Evolutionary conservation across 306 rosid species (phyloP), one percentile per base, ranked within the genome.

Genomic region (Alnus rubra): DNA sequence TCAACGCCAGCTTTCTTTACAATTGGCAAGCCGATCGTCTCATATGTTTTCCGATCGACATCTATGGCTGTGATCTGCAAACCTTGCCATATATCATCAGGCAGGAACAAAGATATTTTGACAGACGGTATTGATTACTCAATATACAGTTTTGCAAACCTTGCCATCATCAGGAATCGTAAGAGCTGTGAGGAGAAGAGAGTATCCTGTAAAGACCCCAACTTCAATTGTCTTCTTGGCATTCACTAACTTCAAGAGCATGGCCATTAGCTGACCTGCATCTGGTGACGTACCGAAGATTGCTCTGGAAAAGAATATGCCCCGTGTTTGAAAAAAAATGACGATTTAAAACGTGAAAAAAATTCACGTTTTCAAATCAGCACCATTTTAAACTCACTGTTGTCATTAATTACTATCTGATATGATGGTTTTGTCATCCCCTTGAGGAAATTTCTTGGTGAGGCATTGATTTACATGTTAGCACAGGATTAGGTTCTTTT

Each of bases 171-270:
- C 44, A 16, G 84, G 84, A 33, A 81, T 60, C 19, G 82, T 14
- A 74, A 84, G 88, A 37, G 83, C 88, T 14, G 85, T 78, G 64
- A 81, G 85, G 71, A 84, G 88, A 55, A 81, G 83, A 60, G 85
- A 81, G 72, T 84, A 84, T 60, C 88, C 88, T 0, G 88, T 72
- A 75, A 84, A 84, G 6, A 81, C 85, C 16, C 88, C 88, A 48
- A 81, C 49, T 73, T 81, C 85, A 49, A 80, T 74, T 0, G 80
- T 70, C 82, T 84, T 91, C 79, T 77, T 88, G 1, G 92, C 88
- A 79, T 86, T 80, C 47, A 86, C 33, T 9, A 91, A 35, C 70
- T 79, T 82, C 83, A 91, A 77, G 53, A 91, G 67, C 87, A 90
- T 50, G 52, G 82, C 77, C 9, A 88, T 50, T 18, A 91, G 71